Conservation (phyloP, 306 rosid genomes). For the Luffa acutangula region DNA sequence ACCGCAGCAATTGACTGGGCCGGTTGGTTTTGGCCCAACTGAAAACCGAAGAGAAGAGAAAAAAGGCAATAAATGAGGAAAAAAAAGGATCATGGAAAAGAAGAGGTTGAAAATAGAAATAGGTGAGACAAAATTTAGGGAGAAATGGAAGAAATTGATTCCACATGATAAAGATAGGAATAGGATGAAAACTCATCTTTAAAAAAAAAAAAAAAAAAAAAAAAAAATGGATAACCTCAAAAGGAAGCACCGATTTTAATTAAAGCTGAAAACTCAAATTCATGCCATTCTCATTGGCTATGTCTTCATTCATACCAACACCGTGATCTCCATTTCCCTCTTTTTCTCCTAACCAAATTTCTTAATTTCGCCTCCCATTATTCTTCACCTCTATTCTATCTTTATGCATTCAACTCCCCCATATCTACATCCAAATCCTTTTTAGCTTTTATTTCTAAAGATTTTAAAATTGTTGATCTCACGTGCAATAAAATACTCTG, state of each 20-base stretch:
- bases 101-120: not conserved
- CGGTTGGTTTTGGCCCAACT: not conserved
- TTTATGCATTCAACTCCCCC: not conserved
- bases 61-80: not conserved
- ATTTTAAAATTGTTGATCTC: too few species aligned
- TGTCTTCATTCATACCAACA: not conserved
- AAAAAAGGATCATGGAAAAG: not conserved
- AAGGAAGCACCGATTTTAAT: not conserved
- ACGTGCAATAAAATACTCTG: too few species aligned
- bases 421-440: not conserved
- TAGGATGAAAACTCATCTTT: not conserved
- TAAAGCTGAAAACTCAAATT: not conserved
- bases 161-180: not conserved
- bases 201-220: not conserved
- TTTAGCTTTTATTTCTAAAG: too few species aligned
- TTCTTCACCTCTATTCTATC: not conserved
- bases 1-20: not conserved
- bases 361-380: not conserved
- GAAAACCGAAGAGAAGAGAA: not conserved
- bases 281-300: not conserved
- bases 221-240: not conserved
- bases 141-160: not conserved
- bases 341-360: not conserved
- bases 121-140: not conserved
- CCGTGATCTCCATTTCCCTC: not conserved